Conservation (phyloP, 1,284 basidiomycete genomes). For the Psilocybe mexicana region DNA sequence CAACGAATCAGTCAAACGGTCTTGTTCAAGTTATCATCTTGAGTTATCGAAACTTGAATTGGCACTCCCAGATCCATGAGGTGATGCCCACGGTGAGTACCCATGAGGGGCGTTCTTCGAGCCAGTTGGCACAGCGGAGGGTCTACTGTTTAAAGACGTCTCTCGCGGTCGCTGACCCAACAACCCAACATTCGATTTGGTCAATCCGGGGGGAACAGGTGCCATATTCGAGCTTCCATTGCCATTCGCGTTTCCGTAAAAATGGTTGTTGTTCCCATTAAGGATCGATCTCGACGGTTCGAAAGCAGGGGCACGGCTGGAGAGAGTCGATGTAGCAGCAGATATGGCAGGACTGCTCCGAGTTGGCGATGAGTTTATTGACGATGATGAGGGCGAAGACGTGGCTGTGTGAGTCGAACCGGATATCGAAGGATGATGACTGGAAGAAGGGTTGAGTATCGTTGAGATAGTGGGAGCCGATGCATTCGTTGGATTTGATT, state of each 20-base stretch:
- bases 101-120: constrained; percentile 8
- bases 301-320: constrained; percentile 52
- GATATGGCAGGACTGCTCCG: constrained; percentile 17
- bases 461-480: constrained; percentile 4
- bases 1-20: not conserved
- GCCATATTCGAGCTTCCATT: not conserved
- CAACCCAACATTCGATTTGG: not conserved
- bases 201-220: not conserved
- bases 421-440: not conserved
- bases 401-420: not conserved
- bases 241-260: not conserved
- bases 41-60: constrained; percentile 1
- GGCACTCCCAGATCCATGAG: not conserved
- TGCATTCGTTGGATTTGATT: constrained; percentile 13
- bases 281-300: constrained; percentile 38
- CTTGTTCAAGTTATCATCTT: not conserved
- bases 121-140: not conserved
- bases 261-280: constrained; percentile 6
- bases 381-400: constrained; percentile 12
- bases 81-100: constrained; percentile 1
- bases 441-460: constrained; percentile 4
- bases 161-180: not conserved
- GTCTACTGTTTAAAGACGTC: not conserved
- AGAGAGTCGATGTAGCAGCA: constrained; percentile 41
- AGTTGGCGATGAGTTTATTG: constrained; percentile 24